A percentile compares a stretch with the other conserved stretches of the same genome.
Conservation (phyloP, 208 protist species). For the Herpetomonas tarakana region DNA sequence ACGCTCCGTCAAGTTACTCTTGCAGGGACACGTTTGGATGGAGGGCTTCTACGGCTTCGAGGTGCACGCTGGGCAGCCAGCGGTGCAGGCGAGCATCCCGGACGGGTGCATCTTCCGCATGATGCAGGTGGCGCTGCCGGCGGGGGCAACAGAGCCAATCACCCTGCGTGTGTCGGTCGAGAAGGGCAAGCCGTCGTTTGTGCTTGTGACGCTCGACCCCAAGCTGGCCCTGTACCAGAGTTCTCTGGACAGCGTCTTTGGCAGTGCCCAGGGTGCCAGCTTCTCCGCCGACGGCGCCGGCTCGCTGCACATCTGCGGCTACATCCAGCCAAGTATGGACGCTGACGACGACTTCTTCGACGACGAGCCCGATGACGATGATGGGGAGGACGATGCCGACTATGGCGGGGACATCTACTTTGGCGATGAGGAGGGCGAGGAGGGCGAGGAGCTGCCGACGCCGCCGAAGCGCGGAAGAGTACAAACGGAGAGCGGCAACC, state of each 20-base stretch:
- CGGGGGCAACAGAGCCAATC: slow-evolving; percentile 37
- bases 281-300: slow-evolving; percentile 39
- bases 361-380: slow-evolving; percentile 25
- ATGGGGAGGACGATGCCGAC: slow-evolving; percentile 14
- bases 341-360: slow-evolving; percentile 18
- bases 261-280: slow-evolving; percentile 27
- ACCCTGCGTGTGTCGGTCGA: slow-evolving; percentile 28
- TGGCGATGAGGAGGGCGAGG: slow-evolving; percentile 28
- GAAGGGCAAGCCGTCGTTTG: slow-evolving; percentile 34
- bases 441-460: slow-evolving; percentile 7
- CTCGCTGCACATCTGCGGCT: slow-evolving; percentile 69
- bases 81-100: slow-evolving; percentile 51
- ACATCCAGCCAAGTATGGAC: slow-evolving; percentile 52
- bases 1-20: neutral
- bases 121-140: slow-evolving; percentile 63
- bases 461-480: slow-evolving; percentile 12
- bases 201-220: slow-evolving; percentile 72
- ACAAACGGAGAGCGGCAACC: slow-evolving; percentile 3
- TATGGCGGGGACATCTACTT: slow-evolving; percentile 35
- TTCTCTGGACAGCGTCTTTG: slow-evolving; percentile 64
- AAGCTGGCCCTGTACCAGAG: slow-evolving; percentile 54
- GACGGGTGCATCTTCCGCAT: slow-evolving; percentile 59
- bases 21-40: no score
- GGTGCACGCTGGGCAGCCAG: slow-evolving; percentile 44
- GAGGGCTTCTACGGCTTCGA: slow-evolving; percentile 80